These are phyloP conservation scores for Ceratocystis eucalypticola DNA, from an alignment of 2,329 filamentous ascomycete genomes.

Conservation along the genomic window DNA sequence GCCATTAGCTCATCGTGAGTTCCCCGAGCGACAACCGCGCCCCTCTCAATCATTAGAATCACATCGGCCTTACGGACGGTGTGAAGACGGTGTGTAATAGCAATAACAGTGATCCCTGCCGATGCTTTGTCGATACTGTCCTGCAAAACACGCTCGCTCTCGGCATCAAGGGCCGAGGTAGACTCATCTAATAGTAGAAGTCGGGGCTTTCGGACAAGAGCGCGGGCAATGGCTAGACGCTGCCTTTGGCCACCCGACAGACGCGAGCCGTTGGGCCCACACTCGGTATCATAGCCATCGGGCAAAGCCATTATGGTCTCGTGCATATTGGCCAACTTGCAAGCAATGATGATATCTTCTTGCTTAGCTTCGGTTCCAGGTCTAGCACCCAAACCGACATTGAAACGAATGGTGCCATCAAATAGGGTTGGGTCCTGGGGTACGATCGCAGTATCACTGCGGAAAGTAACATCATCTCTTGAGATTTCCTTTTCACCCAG, in stretches of 20 bases:
- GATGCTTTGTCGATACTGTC: constrained; percentile 48
- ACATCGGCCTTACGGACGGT: constrained; percentile 43
- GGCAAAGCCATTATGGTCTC: constrained; percentile 50
- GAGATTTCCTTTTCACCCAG: constrained; percentile 37
- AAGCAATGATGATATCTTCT: constrained; percentile 52
- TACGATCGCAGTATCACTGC: constrained; percentile 41
- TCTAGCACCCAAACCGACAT: constrained; percentile 40
- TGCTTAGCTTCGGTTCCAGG: constrained; percentile 42
- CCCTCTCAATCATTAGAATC: constrained; percentile 45
- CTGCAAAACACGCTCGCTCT: constrained; percentile 52
- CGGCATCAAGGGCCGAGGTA: constrained; percentile 62
- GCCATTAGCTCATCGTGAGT: constrained; percentile 41
- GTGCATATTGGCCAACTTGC: constrained; percentile 55
- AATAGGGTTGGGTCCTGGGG: constrained; percentile 47
- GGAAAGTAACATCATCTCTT: constrained; percentile 32
- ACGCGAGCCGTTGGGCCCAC: constrained; percentile 59
- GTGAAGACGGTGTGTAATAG: constrained; percentile 44
- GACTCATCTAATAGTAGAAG: constrained; percentile 71
- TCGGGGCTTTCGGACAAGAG: constrained; percentile 56
- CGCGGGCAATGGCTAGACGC: constrained; percentile 63
- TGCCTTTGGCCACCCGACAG: constrained; percentile 72
- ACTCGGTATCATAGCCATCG: constrained; percentile 50
- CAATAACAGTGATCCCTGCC: constrained; percentile 41
- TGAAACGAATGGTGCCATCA: constrained; percentile 42
- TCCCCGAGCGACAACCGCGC: constrained; percentile 38